Evolutionary conservation across 2,329 filamentous ascomycete genomes (phyloP), one percentile per base, ranked within the genome.

Genomic region (Aspergillus fischeri): DNA sequence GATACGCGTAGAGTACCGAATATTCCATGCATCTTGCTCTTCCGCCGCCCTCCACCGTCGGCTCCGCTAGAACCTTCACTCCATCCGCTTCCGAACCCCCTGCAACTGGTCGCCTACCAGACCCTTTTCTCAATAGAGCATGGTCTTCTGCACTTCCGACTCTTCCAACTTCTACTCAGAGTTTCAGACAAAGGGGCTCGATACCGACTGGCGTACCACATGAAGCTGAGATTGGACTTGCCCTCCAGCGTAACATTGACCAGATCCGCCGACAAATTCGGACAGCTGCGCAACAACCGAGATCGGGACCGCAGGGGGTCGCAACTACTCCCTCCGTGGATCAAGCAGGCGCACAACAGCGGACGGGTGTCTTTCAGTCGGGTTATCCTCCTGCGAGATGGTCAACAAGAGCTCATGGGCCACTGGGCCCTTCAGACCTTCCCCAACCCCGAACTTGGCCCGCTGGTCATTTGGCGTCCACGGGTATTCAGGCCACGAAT

Each of bases 21-120:
- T 66, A 70, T 57, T 70, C 73, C 5, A 67, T 78, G 11, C 76
- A 78, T 61, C 72, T 78, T 49, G 73, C 75, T 24, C 66, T 77
- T 47, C 78, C 77, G 11, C 78, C 76, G 9, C 69, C 71, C 27
- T 60, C 63, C 44, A 20, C 58, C 9, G 54, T 58, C 21, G 28
- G 51, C 35, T 51, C 60, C 9, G 14, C 62, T 21, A 56, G 55
- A 49, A 45, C 56, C 25, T 17, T 53, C 10, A 47, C 20, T 35
- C 29, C 57, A 24, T 32, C 56, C 29, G 29, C 51, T 3, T 21
- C 44, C 3, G 21, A 49, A 2, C 48, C 57, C 25, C 21, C 51
- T 5, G 41, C 21, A 44, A 24, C 42, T 17, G 21, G 21, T 6
- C 21, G 44, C 44, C 44, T 25, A 14, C 44, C 21, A 14, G 44